Evolutionary conservation across 371 early-diverging fungal species (phyloP).

Genomic region (Dichotomocladium elegans): DNA sequence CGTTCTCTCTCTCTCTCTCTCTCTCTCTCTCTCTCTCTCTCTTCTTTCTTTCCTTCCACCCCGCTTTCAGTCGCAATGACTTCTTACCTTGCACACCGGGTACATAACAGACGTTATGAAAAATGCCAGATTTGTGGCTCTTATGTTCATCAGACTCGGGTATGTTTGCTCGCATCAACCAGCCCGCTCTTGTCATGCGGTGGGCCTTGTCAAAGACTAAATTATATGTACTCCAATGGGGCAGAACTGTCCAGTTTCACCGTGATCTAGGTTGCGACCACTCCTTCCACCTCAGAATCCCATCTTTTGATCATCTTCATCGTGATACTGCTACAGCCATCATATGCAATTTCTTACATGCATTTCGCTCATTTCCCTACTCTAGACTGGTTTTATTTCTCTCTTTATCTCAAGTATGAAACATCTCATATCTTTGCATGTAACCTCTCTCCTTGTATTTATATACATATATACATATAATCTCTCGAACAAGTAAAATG

Average conservation of each 20-base stretch:
- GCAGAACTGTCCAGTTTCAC: constrained; percentile 10
- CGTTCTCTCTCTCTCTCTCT: neutral
- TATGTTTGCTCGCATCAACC: neutral
- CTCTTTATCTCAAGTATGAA: neutral
- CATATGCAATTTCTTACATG: neutral
- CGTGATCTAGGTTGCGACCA: neutral
- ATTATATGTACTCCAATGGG: neutral
- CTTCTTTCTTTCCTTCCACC: neutral
- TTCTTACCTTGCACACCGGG: no score
- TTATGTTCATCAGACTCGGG: constrained; percentile 3
- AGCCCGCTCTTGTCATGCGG: neutral
- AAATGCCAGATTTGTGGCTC: constrained; percentile 10
- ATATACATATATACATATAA: no score
- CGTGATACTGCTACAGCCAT: neutral
- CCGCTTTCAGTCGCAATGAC: neutral
- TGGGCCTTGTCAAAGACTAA: neutral
- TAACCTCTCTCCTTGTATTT: no score
- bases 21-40: neutral
- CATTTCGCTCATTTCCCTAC: neutral
- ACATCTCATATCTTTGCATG: neutral
- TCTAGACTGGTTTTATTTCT: neutral
- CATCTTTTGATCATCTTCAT: no score
- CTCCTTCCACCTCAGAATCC: neutral
- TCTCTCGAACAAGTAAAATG: no score
- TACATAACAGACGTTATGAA: no score